phyloP scores from a whole-genome alignment of 805 yeast species.

The Priceomyces medius region DNA sequence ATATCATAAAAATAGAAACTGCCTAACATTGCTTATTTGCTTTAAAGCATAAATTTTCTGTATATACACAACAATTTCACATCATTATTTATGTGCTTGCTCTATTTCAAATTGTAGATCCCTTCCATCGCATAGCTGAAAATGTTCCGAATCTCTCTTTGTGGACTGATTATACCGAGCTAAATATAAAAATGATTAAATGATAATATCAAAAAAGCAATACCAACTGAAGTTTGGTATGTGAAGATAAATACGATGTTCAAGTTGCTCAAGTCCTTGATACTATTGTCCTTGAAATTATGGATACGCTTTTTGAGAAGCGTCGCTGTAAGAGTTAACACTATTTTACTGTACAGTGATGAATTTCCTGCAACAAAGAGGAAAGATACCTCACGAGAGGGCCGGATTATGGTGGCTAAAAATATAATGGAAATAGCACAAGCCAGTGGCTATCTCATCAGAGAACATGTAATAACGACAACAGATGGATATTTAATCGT shows the following conservation, averaged over 20 bases:
- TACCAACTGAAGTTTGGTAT: too few relatives aligned
- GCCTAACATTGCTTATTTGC: too few relatives aligned
- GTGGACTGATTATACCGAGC: too few relatives aligned
- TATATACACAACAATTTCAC: too few relatives aligned
- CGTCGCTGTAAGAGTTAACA: background rate
- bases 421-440: conserved; percentile 25
- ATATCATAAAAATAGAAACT: too few relatives aligned
- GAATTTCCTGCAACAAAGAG: background rate
- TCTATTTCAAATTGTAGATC: too few relatives aligned
- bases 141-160: too few relatives aligned
- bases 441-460: conserved; percentile 21
- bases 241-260: background rate
- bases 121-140: too few relatives aligned
- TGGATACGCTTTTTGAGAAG: background rate
- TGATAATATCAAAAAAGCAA: too few relatives aligned
- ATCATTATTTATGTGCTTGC: too few relatives aligned
- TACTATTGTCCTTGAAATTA: background rate
- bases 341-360: background rate
- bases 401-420: conserved; percentile 12
- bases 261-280: background rate
- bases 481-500: conserved; percentile 28
- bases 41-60: too few relatives aligned
- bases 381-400: background rate
- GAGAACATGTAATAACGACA: conserved; percentile 32
- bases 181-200: background rate